A percentile compares a stretch with the other conserved stretches of the same genome.
These are phyloP conservation scores for Chlorella variabilis DNA, from an alignment of 163 green algal species.

Conservation along the genomic window DNA sequence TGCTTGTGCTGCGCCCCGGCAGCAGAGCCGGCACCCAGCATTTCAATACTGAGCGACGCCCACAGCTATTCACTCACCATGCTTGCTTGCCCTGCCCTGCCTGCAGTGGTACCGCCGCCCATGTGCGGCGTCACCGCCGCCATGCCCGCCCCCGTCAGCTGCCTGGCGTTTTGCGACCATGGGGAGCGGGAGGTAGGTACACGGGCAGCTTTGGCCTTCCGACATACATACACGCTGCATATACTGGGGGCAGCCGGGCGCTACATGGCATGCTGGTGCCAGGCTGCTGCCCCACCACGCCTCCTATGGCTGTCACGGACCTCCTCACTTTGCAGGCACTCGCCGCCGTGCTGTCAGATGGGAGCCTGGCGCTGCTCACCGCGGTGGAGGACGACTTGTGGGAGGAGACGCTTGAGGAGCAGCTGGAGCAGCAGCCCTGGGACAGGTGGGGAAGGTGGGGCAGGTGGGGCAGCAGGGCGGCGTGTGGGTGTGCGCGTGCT, in stretches of 20 bases:
- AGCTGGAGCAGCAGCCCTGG: constrained; percentile 30
- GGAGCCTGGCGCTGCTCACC: constrained; percentile 53
- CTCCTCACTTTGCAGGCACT: constrained; percentile 50
- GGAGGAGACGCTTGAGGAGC: constrained; percentile 77
- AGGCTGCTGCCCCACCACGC: no score
- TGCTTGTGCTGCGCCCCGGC: no score
- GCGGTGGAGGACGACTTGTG: constrained; percentile 80
- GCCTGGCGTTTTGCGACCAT: constrained; percentile 12
- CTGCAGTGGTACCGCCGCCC: constrained; percentile 77
- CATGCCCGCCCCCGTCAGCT: constrained; percentile 49
- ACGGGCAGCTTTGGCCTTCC: no score
- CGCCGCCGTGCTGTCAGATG: constrained; percentile 62
- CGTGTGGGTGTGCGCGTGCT: not conserved
- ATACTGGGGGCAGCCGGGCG: no score
- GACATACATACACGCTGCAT: no score
- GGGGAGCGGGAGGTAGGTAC: not conserved
- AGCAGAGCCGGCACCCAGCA: no score
- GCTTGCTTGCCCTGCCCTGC: not conserved
- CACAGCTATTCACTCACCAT: no score
- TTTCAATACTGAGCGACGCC: no score
- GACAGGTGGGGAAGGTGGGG: no score
- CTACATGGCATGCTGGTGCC: no score
- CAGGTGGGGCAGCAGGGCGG: no score
- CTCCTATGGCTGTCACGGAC: no score
- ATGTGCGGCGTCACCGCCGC: constrained; percentile 68